Evolutionary conservation across 768 basidiomycete genomes (phyloP), one percentile per base, ranked within the genome.

Genomic region (Phanerodontia chrysosporium): DNA sequence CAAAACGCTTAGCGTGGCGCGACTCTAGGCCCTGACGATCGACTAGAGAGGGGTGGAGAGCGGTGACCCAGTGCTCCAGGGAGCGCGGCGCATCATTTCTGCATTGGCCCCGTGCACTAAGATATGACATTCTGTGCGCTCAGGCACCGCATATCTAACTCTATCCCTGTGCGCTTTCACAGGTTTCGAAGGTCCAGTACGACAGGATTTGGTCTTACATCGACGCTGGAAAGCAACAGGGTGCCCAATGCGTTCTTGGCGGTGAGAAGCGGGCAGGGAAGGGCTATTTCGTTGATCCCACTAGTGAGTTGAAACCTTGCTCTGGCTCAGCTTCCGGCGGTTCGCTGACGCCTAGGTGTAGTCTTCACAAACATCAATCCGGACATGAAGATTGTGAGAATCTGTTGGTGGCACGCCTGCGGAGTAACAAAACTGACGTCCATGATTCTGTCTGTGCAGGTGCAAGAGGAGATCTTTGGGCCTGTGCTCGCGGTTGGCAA

Each of bases 201-300:
- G 90, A 95, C 69, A 86, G 86, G 57, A 82, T 98, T 44, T 88
- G 93, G 85, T 74, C 75, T 24, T 98, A 95, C 70, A 95, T 99
- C 64, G 88, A 95, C 66, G 78, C 82, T 3, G 96, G 94, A 21
- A 90, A 89, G 73, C 67, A 80, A 58, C 86, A 91, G 70, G 96
- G 96, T 16, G 96, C 96, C 2, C 88, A 80, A 62, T 73, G 85
- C 27, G 72, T 82, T 29, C 74, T 91, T 1, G 96, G 96, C n/a
- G 96, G 96, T 18, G 78, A 81, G 66, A 89, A 89, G 75, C 80
- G 89, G 65, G 58, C 77, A 0, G 82, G 82, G 1, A 90, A 90
- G 68, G 96, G 96, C 7, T 98, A 80, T 73, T 98, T 81, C 71
- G 85, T 97, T 45, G 86, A 95, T 68, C 92, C 96, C 29, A 97